phyloP scores from a whole-genome alignment of 2,329 filamentous ascomycete genomes.

The Tolypocladium ophioglossoides region DNA sequence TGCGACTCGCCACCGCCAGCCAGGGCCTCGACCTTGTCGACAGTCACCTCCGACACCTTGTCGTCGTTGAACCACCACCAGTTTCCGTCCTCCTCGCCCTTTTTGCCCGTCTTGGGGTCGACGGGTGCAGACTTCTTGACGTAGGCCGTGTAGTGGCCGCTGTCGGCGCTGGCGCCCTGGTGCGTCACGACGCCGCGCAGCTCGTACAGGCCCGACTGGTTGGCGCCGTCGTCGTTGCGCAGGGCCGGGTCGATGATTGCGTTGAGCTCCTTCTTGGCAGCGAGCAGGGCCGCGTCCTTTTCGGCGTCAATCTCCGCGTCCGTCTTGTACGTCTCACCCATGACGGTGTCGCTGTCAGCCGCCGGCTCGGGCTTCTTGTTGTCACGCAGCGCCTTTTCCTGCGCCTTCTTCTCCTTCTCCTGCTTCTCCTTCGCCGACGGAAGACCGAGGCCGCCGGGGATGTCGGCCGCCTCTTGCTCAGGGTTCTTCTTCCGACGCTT shows the following conservation, averaged over 20 bases:
- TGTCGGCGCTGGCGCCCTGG: constrained; percentile 92
- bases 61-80: constrained; percentile 99
- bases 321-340: constrained; percentile 77
- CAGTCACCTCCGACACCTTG: constrained; percentile 83
- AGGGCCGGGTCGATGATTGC: constrained; percentile 66
- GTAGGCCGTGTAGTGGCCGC: constrained; percentile 95
- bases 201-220: constrained; percentile 93
- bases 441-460: constrained; percentile 33
- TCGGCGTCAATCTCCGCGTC: constrained; percentile 89
- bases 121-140: constrained; percentile 78
- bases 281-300: constrained; percentile 60
- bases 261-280: constrained; percentile 81
- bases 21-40: constrained; percentile 83
- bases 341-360: constrained; percentile 57
- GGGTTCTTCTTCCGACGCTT: constrained; percentile 74
- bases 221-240: constrained; percentile 67
- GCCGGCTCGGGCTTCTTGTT: constrained; percentile 23
- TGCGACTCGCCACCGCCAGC: constrained; percentile 84
- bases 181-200: constrained; percentile 90
- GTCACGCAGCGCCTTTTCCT: constrained; percentile 31
- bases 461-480: constrained; percentile 34
- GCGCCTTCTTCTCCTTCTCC: constrained; percentile 38
- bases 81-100: constrained; percentile 74
- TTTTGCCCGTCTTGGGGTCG: constrained; percentile 66
- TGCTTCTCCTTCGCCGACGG: constrained; percentile 41